A percentile compares a stretch with the other conserved stretches of the same genome.
Conservation (phyloP, 2,329 filamentous ascomycete species). For the Shiraia sp. region DNA sequence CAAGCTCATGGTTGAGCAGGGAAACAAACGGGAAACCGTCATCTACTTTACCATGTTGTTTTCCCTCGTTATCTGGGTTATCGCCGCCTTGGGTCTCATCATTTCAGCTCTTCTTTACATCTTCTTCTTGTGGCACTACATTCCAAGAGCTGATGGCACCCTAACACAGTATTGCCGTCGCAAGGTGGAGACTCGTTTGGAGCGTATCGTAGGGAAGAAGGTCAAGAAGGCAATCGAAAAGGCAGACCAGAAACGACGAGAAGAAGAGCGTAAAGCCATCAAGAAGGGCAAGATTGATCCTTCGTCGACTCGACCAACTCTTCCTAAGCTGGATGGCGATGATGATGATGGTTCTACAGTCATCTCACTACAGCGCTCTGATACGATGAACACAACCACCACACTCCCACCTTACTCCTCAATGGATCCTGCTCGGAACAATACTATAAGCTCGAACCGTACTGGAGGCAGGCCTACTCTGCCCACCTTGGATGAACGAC, state of each 20-base stretch:
- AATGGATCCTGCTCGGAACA: conserved; percentile 59
- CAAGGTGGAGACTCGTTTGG: conserved; percentile 85
- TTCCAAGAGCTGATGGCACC: conserved; percentile 78
- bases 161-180: conserved; percentile 85
- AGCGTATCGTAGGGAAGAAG: conserved; percentile 81
- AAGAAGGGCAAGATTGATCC: conserved; percentile 52
- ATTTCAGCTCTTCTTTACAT: conserved; percentile 78
- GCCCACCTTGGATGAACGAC: conserved; percentile 49
- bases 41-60: conserved; percentile 92
- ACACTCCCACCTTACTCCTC: conserved; percentile 53
- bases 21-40: conserved; percentile 75
- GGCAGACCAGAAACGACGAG: conserved; percentile 60
- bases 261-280: conserved; percentile 44
- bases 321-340: conserved; percentile 46
- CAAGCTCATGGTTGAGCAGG: conserved; percentile 67
- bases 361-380: conserved; percentile 41
- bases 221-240: conserved; percentile 87
- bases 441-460: conserved; percentile 40
- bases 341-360: conserved; percentile 46
- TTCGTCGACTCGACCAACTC: conserved; percentile 40
- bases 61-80: conserved; percentile 85
- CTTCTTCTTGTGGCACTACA: conserved; percentile 89
- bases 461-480: conserved; percentile 41
- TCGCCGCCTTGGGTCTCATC: conserved; percentile 75
- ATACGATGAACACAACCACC: conserved; percentile 33